These are phyloP conservation scores for Arthroderma sp. DNA, from an alignment of 2,329 filamentous ascomycete species.

Conservation along the genomic window DNA sequence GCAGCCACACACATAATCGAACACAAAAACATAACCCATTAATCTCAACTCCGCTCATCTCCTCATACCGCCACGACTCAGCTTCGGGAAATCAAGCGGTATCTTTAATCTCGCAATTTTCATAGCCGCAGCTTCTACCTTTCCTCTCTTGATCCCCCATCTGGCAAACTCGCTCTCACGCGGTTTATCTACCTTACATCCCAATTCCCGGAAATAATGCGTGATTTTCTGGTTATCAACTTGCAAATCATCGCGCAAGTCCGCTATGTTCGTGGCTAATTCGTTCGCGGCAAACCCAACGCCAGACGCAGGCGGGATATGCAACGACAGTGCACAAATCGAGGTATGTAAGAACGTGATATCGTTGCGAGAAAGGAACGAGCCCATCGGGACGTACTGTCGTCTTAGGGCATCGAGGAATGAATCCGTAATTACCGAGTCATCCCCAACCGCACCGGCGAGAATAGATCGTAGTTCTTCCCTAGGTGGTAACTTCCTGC, in stretches of 20 bases:
- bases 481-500: constrained; percentile 27
- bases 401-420: constrained; percentile 29
- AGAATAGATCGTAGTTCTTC: constrained; percentile 28
- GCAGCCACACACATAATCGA: background rate
- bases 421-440: constrained; percentile 21
- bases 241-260: constrained; percentile 33
- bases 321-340: constrained; percentile 33
- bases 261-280: constrained; percentile 31
- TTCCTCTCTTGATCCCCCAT: constrained; percentile 42
- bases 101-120: constrained; percentile 58
- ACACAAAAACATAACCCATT: background rate
- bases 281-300: constrained; percentile 26
- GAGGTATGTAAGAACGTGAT: constrained; percentile 33
- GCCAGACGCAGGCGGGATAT: constrained; percentile 31
- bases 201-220: constrained; percentile 35
- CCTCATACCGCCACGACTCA: constrained; percentile 24
- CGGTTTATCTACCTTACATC: constrained; percentile 31
- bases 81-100: constrained; percentile 71
- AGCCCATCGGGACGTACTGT: constrained; percentile 28
- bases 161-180: constrained; percentile 29
- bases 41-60: constrained; percentile 13
- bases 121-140: constrained; percentile 40
- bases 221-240: constrained; percentile 22
- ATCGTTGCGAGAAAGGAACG: constrained; percentile 25
- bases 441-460: constrained; percentile 16